Evolutionary conservation across 495 filamentous ascomycete genomes (phyloP), one percentile per base, ranked within the genome.

Genomic region (Cercophora samala): DNA sequence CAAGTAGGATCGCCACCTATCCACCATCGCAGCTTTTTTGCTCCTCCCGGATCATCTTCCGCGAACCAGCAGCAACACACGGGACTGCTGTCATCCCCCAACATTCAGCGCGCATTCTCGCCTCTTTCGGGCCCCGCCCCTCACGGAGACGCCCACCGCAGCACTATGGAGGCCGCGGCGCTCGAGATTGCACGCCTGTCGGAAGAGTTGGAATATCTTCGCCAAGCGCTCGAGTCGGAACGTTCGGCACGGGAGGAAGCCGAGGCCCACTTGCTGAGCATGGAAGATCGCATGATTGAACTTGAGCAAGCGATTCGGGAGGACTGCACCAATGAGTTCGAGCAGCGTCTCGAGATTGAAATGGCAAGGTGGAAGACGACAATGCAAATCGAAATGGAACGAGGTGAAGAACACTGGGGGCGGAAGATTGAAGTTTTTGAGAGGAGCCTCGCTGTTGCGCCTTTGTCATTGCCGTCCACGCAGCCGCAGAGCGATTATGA

Each of bases 221-320:
- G 82, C 22, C 85, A 88, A 58, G 87, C 93, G 60, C 81, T 89
- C 32, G 70, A 82, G 58, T 73, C 82, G 18, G 81, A 87, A 66
- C 83, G 86, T 9, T 74, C 84, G 24, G 83, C 83, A 8, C 81
- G 87, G 4, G 80, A 88, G 60, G 80, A 85, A 21, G 83, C 86
- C 5, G 87, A 90, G 72, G 81, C 87, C 0, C 83, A 86, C 62
- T 76, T 87, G 21, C 74, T 86, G 25, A 73, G 74, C n/a, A 83
- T 87, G 67, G 89, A 93, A 70, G 90, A 92, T 52, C 84, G 85
- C 62, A 84, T 88, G 58, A 74, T 87, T 17, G 86, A 89, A 59
- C 82, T 97, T 8, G 95, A 99, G 73, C 87, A 89, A 74, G 89
- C 90, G 15, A 86, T 97, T 51, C 88, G 95, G n/a, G 95, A 97